These are phyloP conservation scores for Trichoderma sp. DNA, from an alignment of 2,329 filamentous ascomycete species.

Conservation along the genomic window DNA sequence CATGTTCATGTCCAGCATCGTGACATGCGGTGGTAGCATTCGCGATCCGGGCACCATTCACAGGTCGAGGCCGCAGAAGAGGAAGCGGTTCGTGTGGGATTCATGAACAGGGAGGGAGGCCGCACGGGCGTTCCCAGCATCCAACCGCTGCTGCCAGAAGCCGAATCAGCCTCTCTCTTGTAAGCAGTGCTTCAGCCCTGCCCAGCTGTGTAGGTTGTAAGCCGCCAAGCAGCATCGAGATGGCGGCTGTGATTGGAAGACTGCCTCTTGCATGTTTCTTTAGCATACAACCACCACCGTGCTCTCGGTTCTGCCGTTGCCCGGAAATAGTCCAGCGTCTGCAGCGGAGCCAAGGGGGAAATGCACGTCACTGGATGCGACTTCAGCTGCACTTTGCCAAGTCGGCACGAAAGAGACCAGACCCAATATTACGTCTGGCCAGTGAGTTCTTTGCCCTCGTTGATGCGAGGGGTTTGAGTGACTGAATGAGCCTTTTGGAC, in stretches of 20 bases:
- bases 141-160: not conserved
- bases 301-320: constrained; percentile 2
- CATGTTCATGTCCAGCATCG: not conserved
- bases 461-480: not conserved
- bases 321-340: constrained; percentile 4
- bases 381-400: not conserved
- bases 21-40: constrained; percentile 1
- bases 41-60: not conserved
- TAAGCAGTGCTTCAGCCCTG: constrained; percentile 6
- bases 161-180: not conserved
- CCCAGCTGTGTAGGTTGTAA: not conserved
- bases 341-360: constrained; percentile 1
- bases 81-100: not conserved
- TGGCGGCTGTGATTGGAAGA: constrained; percentile 1
- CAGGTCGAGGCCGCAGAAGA: not conserved
- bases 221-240: not conserved
- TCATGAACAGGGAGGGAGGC: not conserved
- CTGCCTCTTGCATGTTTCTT: not conserved
- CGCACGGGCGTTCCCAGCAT: not conserved
- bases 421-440: not conserved
- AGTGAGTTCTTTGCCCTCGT: not conserved
- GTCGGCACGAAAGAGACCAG: not conserved
- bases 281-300: constrained; percentile 1
- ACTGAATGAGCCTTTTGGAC: not conserved
- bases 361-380: constrained; percentile 9